These are phyloP conservation scores for Pseudonitzschia multistriata DNA, from an alignment of 108 stramenopile species.

Conservation along the genomic window DNA sequence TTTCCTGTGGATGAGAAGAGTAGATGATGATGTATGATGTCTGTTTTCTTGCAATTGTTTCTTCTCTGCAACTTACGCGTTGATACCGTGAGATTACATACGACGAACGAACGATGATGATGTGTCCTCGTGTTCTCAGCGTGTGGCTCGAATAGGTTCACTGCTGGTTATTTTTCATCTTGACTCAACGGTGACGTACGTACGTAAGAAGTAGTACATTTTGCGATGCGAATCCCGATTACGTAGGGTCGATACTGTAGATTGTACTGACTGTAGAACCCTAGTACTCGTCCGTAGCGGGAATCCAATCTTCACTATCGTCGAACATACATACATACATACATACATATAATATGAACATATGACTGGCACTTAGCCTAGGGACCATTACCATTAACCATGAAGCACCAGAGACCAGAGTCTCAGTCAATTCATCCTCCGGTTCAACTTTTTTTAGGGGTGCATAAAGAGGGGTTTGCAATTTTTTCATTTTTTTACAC, in stretches of 20 bases:
- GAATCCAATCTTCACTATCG: too few relatives aligned
- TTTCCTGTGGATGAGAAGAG: constrained; percentile 9
- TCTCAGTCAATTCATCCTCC: too few relatives aligned
- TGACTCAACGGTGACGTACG: background rate
- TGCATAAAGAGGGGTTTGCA: too few relatives aligned
- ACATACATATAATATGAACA: too few relatives aligned
- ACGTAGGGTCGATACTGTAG: too few relatives aligned
- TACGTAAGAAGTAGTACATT: background rate
- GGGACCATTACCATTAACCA: too few relatives aligned
- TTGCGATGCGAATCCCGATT: background rate
- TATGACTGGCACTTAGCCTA: too few relatives aligned
- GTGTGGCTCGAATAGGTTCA: constrained; percentile 13
- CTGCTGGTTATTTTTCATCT: background rate
- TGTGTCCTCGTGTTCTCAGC: background rate
- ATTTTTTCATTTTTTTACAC: too few relatives aligned
- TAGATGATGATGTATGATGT: constrained; percentile 9
- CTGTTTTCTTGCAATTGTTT: background rate
- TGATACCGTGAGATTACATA: background rate
- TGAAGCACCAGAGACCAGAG: too few relatives aligned
- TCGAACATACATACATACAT: too few relatives aligned
- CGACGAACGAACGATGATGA: constrained; percentile 5
- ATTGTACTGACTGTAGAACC: background rate
- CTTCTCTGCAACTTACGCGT: background rate
- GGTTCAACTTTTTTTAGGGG: too few relatives aligned
- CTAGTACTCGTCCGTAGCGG: too few relatives aligned